Base-by-base conservation (phyloP, 495 filamentous ascomycete genomes). In the Hyaloscypha hepaticicola region DNA sequence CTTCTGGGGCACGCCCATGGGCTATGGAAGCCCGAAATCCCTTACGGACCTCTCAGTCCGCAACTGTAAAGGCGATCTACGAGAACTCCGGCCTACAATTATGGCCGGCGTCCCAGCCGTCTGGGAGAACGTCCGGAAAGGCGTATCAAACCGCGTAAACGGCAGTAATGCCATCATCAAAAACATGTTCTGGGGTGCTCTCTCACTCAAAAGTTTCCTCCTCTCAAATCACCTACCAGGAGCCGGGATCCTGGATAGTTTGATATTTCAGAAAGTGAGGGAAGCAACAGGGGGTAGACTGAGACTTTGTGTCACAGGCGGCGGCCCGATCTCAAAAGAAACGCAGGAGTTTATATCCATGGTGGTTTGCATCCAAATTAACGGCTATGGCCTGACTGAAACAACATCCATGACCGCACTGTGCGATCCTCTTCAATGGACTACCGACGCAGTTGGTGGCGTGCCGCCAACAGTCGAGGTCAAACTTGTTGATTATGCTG, bases 91-190 rank as follows among this genome's bases (percentile, higher is more conserved):
- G 71, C 95, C 95, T 16, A 93, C 90, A 9, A 84, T 99, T 64
- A 79, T 99, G 48, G 92, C 96, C 41, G 95, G 95, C 70, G 93
- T 99, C n/a, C 95, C 95, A 5, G 92, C 94, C 33, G 95, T 99
- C 11, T 99, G 92, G 90, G 95, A 99, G 78, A 88, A 90, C 0
- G 92, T 99, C 66, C 97, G 96, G 86, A 99, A 99, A 77, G 95
- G 94, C 69, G 91, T 99, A 64, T 80, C 95, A 65, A 80, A 83
- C 72, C 93, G 95, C 77, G 85, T 97, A 58, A 85, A 89, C 75
- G 85, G 87, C 68, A 85, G 85, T 58, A 87, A 84, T 70, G 77
- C 85, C 27, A 55, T 97, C 9, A 82, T 88, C 12, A 87, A 85
- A 74, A 89, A 87, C 58, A 76, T 97, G 72, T 99, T 99, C 80